Base-by-base conservation (phyloP, 2,329 filamentous ascomycete species). In the Epichloe elymi region DNA sequence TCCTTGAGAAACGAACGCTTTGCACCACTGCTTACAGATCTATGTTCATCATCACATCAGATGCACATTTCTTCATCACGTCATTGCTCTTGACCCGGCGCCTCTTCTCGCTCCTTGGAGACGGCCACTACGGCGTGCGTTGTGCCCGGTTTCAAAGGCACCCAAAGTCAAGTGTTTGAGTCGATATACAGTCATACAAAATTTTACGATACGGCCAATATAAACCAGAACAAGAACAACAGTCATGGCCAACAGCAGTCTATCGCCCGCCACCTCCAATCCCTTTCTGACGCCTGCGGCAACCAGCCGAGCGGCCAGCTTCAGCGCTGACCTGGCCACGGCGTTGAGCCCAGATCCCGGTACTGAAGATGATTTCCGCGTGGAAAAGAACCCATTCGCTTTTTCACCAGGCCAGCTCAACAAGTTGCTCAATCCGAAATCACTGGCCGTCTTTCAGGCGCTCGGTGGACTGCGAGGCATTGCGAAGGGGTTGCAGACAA, bases 351-450 rank as follows among this genome's bases (percentile, higher is more conserved):
- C 86, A 0, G 85, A 90, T 61, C 83, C 81, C 1, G 83, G 83
- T 6, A 83, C 79, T 1, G 85, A 89, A 65, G 75, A 71, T 17
- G 82, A 86, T 55, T 91, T 87, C 59, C 61, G 78, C 42, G 81
- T 90, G 15, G 74, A 83, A 83, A 5, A 87, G 61, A 94, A 90
- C 64, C 83, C 82, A 3, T 95, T 94, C 61, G 88, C 86, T n/a
- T 94, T 86, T 62, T 82, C 81, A 3, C 85, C 85, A 1, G 88
- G 89, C 10, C 83, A 93, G 60, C 73, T 95, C 54, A 83, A 76
- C 55, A 91, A 91, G 67, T 69, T 93, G 6, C 72, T 89, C 48
- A 90, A 90, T 56, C 86, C 87, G 0, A 93, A 93, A 67, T 89
- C 76, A 58, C 71, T 86, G 54, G 73, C 78, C 26, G 86, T 86